phyloP scores from a whole-genome alignment of 2,329 filamentous ascomycete species.

The Tolypocladium inflatum region DNA sequence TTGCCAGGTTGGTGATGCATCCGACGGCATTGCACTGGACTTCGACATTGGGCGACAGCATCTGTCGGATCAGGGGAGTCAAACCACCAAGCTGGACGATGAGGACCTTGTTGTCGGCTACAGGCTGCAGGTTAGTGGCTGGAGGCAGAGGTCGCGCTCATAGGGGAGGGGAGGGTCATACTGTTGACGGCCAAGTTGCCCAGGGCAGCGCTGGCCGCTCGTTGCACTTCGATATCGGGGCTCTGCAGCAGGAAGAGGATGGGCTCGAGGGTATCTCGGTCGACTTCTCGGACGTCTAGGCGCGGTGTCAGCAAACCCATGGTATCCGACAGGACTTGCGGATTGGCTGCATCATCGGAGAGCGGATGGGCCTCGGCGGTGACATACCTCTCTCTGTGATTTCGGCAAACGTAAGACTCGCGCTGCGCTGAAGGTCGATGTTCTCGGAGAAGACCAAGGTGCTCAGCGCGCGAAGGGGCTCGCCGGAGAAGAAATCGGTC shows the following conservation, averaged over 20 bases:
- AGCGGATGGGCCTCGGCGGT: neutral
- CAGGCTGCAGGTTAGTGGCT: slow-evolving; percentile 22
- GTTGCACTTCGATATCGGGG: slow-evolving; percentile 91
- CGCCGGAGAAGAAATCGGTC: slow-evolving; percentile 96
- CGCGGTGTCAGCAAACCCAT: slow-evolving; percentile 1
- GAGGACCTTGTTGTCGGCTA: slow-evolving; percentile 94
- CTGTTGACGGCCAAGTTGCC: slow-evolving; percentile 97
- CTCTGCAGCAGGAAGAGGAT: slow-evolving; percentile 94
- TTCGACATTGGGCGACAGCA: slow-evolving; percentile 96
- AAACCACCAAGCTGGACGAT: slow-evolving; percentile 91
- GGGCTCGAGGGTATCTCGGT: slow-evolving; percentile 87
- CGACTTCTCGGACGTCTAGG: slow-evolving; percentile 90
- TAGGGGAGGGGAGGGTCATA: slow-evolving; percentile 36
- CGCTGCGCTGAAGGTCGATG: slow-evolving; percentile 93
- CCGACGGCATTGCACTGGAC: slow-evolving; percentile 98
- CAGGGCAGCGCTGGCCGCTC: slow-evolving; percentile 89
- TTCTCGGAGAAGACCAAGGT: slow-evolving; percentile 98
- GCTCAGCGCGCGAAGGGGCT: slow-evolving; percentile 85
- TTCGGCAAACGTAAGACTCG: slow-evolving; percentile 95
- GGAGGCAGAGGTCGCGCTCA: neutral
- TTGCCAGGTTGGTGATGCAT: slow-evolving; percentile 96
- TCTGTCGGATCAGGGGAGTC: slow-evolving; percentile 87
- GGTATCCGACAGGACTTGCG: neutral
- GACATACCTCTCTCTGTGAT: slow-evolving; percentile 90
- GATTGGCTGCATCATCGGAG: neutral